Conservation (phyloP, 2,329 filamentous ascomycete genomes). For the Neonectria punicea region DNA sequence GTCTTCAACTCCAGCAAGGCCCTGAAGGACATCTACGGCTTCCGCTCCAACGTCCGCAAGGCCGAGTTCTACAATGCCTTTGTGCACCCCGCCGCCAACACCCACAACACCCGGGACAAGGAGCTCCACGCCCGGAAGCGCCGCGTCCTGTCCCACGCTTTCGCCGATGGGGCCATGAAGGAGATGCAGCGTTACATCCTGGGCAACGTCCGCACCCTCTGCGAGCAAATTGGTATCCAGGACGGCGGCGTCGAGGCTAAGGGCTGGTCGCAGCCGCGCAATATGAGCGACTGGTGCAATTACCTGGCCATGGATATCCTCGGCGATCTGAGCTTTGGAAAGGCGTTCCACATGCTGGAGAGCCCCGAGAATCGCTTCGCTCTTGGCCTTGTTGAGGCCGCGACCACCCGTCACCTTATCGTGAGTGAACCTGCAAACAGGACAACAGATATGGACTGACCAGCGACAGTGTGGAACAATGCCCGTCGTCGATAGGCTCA, state of each 20-base stretch:
- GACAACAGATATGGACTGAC: slow-evolving; percentile 4
- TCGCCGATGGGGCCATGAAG: slow-evolving; percentile 73
- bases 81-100: slow-evolving; percentile 76
- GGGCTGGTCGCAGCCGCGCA: slow-evolving; percentile 67
- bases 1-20: slow-evolving; percentile 80
- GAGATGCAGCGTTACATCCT: slow-evolving; percentile 76
- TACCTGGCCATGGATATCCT: slow-evolving; percentile 72
- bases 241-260: slow-evolving; percentile 57
- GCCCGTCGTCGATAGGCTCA: slow-evolving; percentile 73
- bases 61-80: slow-evolving; percentile 79
- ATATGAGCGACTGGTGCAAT: slow-evolving; percentile 72
- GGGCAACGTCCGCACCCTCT: slow-evolving; percentile 73
- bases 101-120: slow-evolving; percentile 78
- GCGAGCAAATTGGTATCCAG: slow-evolving; percentile 62
- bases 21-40: slow-evolving; percentile 73
- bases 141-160: slow-evolving; percentile 76
- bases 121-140: slow-evolving; percentile 75
- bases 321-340: slow-evolving; percentile 69
- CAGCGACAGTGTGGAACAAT: slow-evolving; percentile 73
- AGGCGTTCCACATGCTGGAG: slow-evolving; percentile 72
- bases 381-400: slow-evolving; percentile 72
- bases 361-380: slow-evolving; percentile 71
- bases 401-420: slow-evolving; percentile 75
- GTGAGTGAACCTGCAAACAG: slow-evolving; percentile 56
- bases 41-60: slow-evolving; percentile 72